Evolutionary conservation across 768 basidiomycete genomes (phyloP).

Genomic region (Dacryopinax primogenitus): DNA sequence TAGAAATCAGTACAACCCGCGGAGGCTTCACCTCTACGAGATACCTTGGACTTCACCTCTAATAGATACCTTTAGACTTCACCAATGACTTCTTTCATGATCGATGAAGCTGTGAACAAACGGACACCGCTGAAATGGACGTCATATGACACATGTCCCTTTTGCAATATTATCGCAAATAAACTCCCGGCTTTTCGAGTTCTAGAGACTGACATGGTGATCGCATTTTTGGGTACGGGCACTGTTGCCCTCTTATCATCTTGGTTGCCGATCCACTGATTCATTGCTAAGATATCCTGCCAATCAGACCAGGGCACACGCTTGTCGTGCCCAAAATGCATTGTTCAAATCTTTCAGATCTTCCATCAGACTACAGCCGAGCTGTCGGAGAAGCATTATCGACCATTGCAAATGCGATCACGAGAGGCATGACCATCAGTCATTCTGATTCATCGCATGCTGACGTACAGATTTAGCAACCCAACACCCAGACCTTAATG

Average conservation of each 20-base stretch:
- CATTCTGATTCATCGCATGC: not conserved
- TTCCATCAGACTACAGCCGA: constrained; percentile 10
- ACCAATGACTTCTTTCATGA: constrained; percentile 5
- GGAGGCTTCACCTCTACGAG: too few relatives aligned
- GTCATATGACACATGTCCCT: not conserved
- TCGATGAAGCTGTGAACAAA: not conserved
- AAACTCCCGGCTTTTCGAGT: not conserved
- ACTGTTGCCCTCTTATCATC: not conserved
- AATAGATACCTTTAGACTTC: not conserved
- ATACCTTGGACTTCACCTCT: not conserved
- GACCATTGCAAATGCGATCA: constrained; percentile 14
- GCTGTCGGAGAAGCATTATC: constrained; percentile 16
- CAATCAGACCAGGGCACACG: constrained; percentile 15
- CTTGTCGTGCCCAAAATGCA: constrained; percentile 16
- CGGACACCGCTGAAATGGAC: not conserved
- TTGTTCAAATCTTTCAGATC: constrained; percentile 12
- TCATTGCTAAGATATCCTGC: constrained; percentile 14
- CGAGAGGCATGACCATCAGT: constrained; percentile 8
- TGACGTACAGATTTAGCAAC: constrained; percentile 9
- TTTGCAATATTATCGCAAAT: not conserved
- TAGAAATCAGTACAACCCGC: not conserved
- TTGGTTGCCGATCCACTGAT: not conserved
- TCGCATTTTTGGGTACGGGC: not conserved
- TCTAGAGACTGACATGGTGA: not conserved
- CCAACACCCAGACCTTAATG: constrained; percentile 15